Base-by-base conservation (phyloP, 2,329 filamentous ascomycete genomes). In the Byssothecium circinans region DNA sequence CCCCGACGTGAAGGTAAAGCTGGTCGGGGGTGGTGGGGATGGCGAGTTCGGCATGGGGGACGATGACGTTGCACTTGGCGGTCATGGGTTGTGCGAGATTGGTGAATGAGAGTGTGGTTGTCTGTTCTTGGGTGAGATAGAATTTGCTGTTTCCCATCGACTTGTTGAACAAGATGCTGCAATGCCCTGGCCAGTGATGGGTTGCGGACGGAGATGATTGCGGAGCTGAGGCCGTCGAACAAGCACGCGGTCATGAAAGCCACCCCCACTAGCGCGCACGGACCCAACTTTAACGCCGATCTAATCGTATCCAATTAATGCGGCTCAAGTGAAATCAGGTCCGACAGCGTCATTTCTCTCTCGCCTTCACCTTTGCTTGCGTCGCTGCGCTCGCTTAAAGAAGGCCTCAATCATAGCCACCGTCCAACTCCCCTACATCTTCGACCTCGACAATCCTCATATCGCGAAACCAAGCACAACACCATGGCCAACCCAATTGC, bases 1-100 rank as follows among this genome's bases (percentile, higher is more conserved):
- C 51, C 71, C 73, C 29, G 65, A 65, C 29, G 66, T 66, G 57
- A 65, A 69, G 45, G 65, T 50, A 43, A 64, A 65, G 40, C 47
- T 49, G n/a, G 59, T 43, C 23, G 62, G 55, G 19, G 65, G 58
- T 22, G 65, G 60, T 30, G 62, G 56, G 14, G 56, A 54, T 37
- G 63, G 58, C 40, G 32, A 40, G 18, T 38, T 46, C 41, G 65
- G 62, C 64, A 68, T 68, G 23, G 10, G 23, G 23, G 23, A 25
- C 29, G 52, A 47, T 62, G 62, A 59, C 57, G 61, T 58, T 55
- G 57, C 34, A 39, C 35, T 48, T 30, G 37, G 53, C 41, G 52
- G 53, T 39, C 53, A 58, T 58, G 37, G 43, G 46, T 6, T 17
- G 6, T 22, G 35, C 19, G 17, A 8, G 11, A 19, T 36, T 4